These are phyloP conservation scores for Sarocladium strictum DNA, from an alignment of 2,329 filamentous ascomycete species.

Conservation along the genomic window DNA sequence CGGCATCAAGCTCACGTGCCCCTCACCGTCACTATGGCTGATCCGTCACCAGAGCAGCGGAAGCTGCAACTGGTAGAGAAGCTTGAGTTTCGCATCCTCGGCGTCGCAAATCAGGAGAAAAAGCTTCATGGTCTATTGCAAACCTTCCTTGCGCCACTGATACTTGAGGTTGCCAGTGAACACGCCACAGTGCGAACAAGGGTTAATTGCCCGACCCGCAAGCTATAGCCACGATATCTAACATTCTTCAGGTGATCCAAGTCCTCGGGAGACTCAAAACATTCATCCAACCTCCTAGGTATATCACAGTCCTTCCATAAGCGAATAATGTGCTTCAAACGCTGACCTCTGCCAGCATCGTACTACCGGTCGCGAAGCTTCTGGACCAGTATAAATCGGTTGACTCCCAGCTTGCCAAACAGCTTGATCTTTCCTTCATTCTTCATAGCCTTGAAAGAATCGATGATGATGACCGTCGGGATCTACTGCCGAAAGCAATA, in stretches of 20 bases:
- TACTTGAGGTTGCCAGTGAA: slow-evolving; percentile 82
- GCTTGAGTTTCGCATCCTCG: slow-evolving; percentile 75
- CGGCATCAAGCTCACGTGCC: not conserved
- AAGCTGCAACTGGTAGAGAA: slow-evolving; percentile 80
- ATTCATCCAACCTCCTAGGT: slow-evolving; percentile 47
- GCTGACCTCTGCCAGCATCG: slow-evolving; percentile 42
- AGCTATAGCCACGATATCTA: not conserved
- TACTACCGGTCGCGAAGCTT: slow-evolving; percentile 77
- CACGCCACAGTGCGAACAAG: slow-evolving; percentile 76
- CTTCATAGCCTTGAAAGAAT: slow-evolving; percentile 65
- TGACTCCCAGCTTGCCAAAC: slow-evolving; percentile 67
- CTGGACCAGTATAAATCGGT: slow-evolving; percentile 83
- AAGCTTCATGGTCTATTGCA: slow-evolving; percentile 75
- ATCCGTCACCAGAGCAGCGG: slow-evolving; percentile 49
- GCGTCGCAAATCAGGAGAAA: slow-evolving; percentile 73
- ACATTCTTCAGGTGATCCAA: slow-evolving; percentile 37
- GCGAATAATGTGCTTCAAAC: not conserved
- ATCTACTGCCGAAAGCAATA: slow-evolving; percentile 56
- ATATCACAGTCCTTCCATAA: slow-evolving; percentile 16
- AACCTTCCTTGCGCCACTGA: slow-evolving; percentile 71
- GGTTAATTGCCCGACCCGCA: slow-evolving; percentile 32
- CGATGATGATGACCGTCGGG: slow-evolving; percentile 55
- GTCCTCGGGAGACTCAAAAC: slow-evolving; percentile 47
- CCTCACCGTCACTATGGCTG: slow-evolving; percentile 25
- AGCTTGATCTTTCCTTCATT: slow-evolving; percentile 84